Base-by-base conservation (phyloP, 2,329 filamentous ascomycete genomes). In the Boeremia lycopersici region DNA sequence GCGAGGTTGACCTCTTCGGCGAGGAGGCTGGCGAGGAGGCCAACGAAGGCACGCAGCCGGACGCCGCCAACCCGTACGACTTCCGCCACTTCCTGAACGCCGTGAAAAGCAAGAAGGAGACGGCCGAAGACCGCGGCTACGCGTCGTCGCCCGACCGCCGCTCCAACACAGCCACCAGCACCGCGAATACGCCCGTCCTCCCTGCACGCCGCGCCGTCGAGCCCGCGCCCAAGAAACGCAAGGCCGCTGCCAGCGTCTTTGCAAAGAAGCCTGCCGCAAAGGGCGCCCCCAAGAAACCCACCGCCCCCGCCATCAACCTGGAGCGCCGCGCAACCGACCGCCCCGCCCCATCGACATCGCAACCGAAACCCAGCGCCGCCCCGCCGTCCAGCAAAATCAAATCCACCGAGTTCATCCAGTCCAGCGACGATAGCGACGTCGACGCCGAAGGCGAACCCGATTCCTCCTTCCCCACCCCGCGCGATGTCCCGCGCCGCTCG, bases 51-150 rank as follows among this genome's bases (percentile, higher is more conserved):
- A 48, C 42, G 17, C 71, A 74, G 13, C 70, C 77, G 0, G 79
- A 81, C 31, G 65, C 73, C 4, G 61, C 69, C 58, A 81, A 82
- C 55, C 79, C 79, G 0, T 82, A 76, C 63, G 79, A 82, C 62
- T 81, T 76, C 61, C 67, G 79, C n/a, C 78, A 81, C 51, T 80
- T 79, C 61, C 60, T 82, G 31, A 54, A 43, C 36, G 67, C 61
- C 19, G 67, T 63, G 6, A 64, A 66, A 51, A 61, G 63, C 28
- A 76, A 72, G 60, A 64, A 67, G 13, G 67, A 62, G 61, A 68
- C 73, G 26, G 69, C 69, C n/a, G 69, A 64, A 1, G 70, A 72
- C 10, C 69, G 67, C 36, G 62, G 58, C 7, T 60, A 59, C 19
- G 63, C 65, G 0, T 65, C 60, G 10, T 70, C 66, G 3, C 71